Conservation (phyloP, 768 basidiomycete species). For the Peribolospora kevripleyi region DNA sequence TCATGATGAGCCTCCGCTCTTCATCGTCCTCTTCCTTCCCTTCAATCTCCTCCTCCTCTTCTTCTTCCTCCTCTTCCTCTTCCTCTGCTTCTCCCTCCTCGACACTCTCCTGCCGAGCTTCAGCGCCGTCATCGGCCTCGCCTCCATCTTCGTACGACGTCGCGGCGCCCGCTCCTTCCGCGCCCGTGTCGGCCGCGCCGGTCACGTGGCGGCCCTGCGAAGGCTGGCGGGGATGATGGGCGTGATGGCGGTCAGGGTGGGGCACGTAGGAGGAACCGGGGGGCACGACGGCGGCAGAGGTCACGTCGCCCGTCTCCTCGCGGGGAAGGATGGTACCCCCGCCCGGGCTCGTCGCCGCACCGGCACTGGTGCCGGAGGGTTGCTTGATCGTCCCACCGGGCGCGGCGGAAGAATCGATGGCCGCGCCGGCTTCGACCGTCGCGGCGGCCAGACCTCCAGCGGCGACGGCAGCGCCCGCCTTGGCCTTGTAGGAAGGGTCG, state of each 20-base stretch:
- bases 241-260: conserved; percentile 22
- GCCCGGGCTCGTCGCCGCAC: conserved; percentile 3
- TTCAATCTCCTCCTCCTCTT: conserved; percentile 13
- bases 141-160: neutral
- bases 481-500: neutral
- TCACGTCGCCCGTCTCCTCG: conserved; percentile 64
- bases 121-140: conserved; percentile 3
- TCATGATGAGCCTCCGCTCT: conserved; percentile 65
- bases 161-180: conserved; percentile 31
- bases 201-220: neutral
- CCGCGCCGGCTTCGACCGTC: neutral
- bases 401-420: conserved; percentile 1
- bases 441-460: neutral
- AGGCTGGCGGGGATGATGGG: conserved; percentile 23
- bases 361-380: neutral
- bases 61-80: conserved; percentile 9
- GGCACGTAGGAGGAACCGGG: conserved; percentile 34
- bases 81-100: conserved; percentile 4
- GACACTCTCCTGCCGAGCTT: conserved; percentile 3
- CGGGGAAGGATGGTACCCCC: conserved; percentile 26
- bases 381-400: neutral
- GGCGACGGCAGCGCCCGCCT: neutral
- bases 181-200: conserved; percentile 19
- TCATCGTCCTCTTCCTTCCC: conserved; percentile 43
- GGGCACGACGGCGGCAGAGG: conserved; percentile 74